Percentiles rank a stretch among this genome's conserved stretches.
Conservation (phyloP, 345 rosid genomes). For the Lumnitzera racemosa region DNA sequence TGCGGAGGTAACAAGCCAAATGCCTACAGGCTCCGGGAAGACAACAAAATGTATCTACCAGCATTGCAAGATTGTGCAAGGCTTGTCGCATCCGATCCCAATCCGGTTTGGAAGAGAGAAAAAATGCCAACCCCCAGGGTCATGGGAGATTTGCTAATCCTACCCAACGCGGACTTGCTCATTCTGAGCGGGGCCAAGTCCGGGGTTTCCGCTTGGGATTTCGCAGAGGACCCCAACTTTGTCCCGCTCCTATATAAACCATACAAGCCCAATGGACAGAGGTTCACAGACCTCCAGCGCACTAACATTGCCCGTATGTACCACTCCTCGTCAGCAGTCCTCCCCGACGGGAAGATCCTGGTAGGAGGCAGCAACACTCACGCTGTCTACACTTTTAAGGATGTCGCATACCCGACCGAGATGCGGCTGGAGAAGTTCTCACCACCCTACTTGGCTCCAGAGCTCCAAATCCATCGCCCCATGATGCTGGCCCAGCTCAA, state of each 20-base stretch:
- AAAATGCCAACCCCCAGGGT: conserved; percentile 63
- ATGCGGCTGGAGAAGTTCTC: conserved; percentile 37
- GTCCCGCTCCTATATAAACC: conserved; percentile 43
- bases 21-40: conserved; percentile 27
- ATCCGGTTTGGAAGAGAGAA: conserved; percentile 51
- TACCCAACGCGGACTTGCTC: conserved; percentile 68
- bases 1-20: conserved; percentile 35
- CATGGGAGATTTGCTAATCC: conserved; percentile 65
- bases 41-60: conserved; percentile 14
- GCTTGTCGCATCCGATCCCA: conserved; percentile 31
- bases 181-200: conserved; percentile 61
- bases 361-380: conserved; percentile 46
- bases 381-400: conserved; percentile 20
- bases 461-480: conserved; percentile 7
- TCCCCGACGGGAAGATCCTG: conserved; percentile 32
- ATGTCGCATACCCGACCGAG: conserved; percentile 24
- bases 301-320: conserved; percentile 29
- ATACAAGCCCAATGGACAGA: conserved; percentile 1
- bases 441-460: conserved; percentile 30
- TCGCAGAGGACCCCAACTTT: conserved; percentile 59
- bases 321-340: conserved; percentile 30
- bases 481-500: background rate
- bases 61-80: conserved; percentile 57
- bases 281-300: conserved; percentile 18
- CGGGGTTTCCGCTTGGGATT: conserved; percentile 65